Base-by-base conservation (phyloP, 2,329 filamentous ascomycete species). In the Berkeleyomyces basicola region DNA sequence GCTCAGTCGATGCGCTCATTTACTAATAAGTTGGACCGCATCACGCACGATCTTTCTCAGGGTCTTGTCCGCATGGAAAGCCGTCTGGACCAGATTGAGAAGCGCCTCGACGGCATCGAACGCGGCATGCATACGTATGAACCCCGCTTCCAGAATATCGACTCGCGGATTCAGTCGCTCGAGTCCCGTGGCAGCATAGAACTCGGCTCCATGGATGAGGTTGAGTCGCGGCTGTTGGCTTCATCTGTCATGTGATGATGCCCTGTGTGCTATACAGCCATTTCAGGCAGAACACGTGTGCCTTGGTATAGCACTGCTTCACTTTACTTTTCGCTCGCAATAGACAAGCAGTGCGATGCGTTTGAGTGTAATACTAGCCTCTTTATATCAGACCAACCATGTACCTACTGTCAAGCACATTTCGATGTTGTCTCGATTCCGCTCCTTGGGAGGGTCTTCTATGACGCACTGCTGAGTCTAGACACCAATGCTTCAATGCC, bases 21-120 rank as follows among this genome's bases (percentile, higher is more conserved):
- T 55, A 80, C 76, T 5, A 81, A 82, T 69, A 83, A 83, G 72
- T 72, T 84, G 37, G 81, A 84, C 65, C 78, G 81, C 39, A 74
- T 83, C 64, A 76, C 74, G 63, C 81, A 83, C 68, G 81, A 84
- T 44, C 75, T 82, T 69, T 70, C 72, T 1, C 77, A 81, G 65
- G 78, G 78, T 4, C 74, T 83, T 64, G 71, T 74, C 66, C 75
- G 78, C 57, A 75, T 83, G 53, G 77, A 79, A 65, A 73, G 75
- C 64, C 75, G 75, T 2, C 73, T 81, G 6, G 78, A 80, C 14
- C 74, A 74, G 58, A 75, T 83, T 36, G 76, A 80, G 67, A 80
- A 81, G 70, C 75, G 79, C n/a, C 72, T 83, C 63, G 78, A 81
- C 16, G 75, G 75, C 55, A 73, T 83, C 40, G 80, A 83, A 68